Conservation (phyloP, 75 land plant species). For the Chamaecyparis obtusa region DNA sequence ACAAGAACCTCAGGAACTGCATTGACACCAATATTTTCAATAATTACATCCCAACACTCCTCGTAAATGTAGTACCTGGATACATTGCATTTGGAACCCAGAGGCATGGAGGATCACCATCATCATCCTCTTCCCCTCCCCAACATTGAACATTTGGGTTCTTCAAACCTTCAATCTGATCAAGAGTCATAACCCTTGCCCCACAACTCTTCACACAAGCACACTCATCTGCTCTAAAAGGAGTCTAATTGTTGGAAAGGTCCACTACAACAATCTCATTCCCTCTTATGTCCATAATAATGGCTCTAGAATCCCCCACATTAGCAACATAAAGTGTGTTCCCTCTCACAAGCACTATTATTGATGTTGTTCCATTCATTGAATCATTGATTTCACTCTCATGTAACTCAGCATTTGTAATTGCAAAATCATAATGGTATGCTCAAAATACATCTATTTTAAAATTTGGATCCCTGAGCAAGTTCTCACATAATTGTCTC, state of each 20-base stretch:
- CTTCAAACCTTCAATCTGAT: slow-evolving; percentile 93
- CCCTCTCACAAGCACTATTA: slow-evolving; percentile 69
- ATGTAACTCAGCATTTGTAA: slow-evolving; percentile 71
- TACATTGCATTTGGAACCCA: slow-evolving; percentile 98
- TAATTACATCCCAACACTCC: slow-evolving; percentile 85
- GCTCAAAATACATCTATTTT: slow-evolving; percentile 54
- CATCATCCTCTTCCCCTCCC: slow-evolving; percentile 92
- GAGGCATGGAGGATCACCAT: slow-evolving; percentile 92
- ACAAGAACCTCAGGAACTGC: slow-evolving; percentile 79
- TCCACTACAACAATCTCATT: slow-evolving; percentile 65
- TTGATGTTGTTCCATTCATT: slow-evolving; percentile 88
- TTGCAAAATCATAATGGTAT: slow-evolving; percentile 49
- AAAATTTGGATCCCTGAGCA: slow-evolving; percentile 47
- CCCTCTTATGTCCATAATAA: slow-evolving; percentile 72
- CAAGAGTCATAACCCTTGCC: slow-evolving; percentile 85
- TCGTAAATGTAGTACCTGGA: slow-evolving; percentile 96
- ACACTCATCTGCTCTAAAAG: slow-evolving; percentile 82
- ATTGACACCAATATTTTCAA: slow-evolving; percentile 91
- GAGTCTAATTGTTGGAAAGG: slow-evolving; percentile 92
- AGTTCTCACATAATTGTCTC: slow-evolving; percentile 65
- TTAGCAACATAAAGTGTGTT: slow-evolving; percentile 74
- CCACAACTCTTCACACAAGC: slow-evolving; percentile 87
- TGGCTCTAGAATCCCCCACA: slow-evolving; percentile 94
- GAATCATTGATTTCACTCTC: slow-evolving; percentile 54
- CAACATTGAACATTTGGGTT: slow-evolving; percentile 81